Evolutionary conservation across 768 basidiomycete species (phyloP), one percentile per base, ranked within the genome.

Genomic region (Tricholoma flavovirens): DNA sequence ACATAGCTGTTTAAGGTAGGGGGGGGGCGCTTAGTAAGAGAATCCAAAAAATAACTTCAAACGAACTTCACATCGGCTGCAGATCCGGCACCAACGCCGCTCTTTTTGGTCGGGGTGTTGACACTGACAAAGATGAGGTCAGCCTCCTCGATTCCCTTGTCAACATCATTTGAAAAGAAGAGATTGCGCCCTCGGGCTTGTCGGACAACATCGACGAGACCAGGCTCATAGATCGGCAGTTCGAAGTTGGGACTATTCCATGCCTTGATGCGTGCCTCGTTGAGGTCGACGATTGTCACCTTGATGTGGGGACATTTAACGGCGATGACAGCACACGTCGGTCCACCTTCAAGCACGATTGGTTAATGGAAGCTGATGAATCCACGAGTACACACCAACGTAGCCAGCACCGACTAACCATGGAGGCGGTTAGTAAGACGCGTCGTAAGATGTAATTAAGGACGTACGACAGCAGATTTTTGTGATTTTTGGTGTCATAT

Each of bases 101-200:
- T 83, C 82, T 97, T 98, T 82, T 99, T 99, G 54, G 97, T 99
- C 17, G 97, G 97, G 8, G 97, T 98, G 76, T 98, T 98, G 65
- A 98, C 96, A 56, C 88, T 91, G 68, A 98, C 96, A 69, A 98
- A 98, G 74, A 98, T 96, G 61, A 98, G 85, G 69, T 99, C 94
- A 32, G 97, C 96, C 73, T 96, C 95, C 60, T 76, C 81, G 68
- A 99, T 97, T 57, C 80, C 93, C 69, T 87, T 86, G 72, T 97
- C 92, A 60, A 98, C 91, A 61, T 98, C 86, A 48, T 93, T 95
- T 40, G 88, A 89, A 81, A 99, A 98, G 77, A 97, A 97, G 60
- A 99, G 84, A 75, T 99, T 99, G 72, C 87, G 87, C 26, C 93
- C 96, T 48, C 97, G 86, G 36, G 90, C 86, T 63, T 82, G 70